Conservation (phyloP, 305 asterid species). For the Salvia sclarea region DNA sequence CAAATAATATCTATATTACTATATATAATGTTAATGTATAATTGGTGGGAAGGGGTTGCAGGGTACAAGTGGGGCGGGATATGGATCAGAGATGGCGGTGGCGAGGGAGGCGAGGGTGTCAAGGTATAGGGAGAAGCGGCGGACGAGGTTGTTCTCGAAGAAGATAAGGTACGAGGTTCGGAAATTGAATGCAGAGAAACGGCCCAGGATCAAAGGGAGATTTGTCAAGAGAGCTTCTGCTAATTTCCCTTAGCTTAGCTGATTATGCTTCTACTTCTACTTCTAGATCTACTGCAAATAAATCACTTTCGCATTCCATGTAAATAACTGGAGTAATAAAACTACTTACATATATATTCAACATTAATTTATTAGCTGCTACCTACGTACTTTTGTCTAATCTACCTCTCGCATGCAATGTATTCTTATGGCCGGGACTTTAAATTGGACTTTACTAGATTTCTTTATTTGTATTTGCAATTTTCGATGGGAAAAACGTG, state of each 20-base stretch:
- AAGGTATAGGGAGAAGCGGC: slow-evolving; percentile 79
- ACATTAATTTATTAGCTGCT: too few species aligned
- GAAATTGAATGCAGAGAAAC: slow-evolving; percentile 83
- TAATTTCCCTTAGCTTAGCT: slow-evolving; percentile 42
- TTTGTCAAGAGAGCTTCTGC: slow-evolving; percentile 62
- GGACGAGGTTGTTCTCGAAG: slow-evolving; percentile 81
- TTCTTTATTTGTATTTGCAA: background rate
- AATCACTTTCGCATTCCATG: background rate
- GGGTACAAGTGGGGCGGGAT: slow-evolving; percentile 56
- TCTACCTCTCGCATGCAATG: too few species aligned
- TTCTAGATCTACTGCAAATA: too few species aligned
- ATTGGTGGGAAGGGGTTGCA: too few species aligned
- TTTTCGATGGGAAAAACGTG: background rate
- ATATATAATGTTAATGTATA: too few species aligned
- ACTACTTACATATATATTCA: too few species aligned
- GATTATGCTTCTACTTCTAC: too few species aligned
- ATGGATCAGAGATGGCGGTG: slow-evolving; percentile 51
- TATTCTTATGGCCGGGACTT: too few species aligned
- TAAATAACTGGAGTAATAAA: too few species aligned
- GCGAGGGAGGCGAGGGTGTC: slow-evolving; percentile 63
- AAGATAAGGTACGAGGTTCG: slow-evolving; percentile 90
- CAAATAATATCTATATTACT: too few species aligned
- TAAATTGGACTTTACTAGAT: background rate
- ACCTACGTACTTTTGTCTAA: too few species aligned
- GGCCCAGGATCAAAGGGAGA: slow-evolving; percentile 93